phyloP scores from a whole-genome alignment of 2,329 filamentous ascomycete genomes.

The Aspergillus eucalypticola region DNA sequence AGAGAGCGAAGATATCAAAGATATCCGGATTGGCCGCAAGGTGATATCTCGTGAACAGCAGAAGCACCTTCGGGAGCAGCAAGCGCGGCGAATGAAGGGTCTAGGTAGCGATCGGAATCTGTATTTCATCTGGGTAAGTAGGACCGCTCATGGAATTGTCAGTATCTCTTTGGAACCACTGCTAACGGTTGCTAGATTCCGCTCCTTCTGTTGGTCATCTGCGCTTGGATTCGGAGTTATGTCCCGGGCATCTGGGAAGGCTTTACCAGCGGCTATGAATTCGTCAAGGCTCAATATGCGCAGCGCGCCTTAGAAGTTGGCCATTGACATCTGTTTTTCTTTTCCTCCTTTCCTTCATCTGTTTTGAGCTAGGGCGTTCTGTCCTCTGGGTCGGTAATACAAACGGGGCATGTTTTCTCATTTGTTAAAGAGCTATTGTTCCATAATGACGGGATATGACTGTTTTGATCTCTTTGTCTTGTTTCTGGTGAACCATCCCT shows the following conservation, averaged over 20 bases:
- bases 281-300: slow-evolving; percentile 39
- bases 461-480: slow-evolving; percentile 4
- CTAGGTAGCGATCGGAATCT: slow-evolving; percentile 53
- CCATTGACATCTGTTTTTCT: slow-evolving; percentile 25
- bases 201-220: slow-evolving; percentile 48
- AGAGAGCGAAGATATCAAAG: slow-evolving; percentile 40
- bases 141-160: not conserved
- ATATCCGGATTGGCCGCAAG: slow-evolving; percentile 46
- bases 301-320: slow-evolving; percentile 36
- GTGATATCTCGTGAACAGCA: slow-evolving; percentile 49
- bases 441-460: slow-evolving; percentile 39
- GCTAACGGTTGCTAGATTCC: slow-evolving; percentile 44
- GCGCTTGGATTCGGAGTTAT: slow-evolving; percentile 48
- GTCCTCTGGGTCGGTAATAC: slow-evolving; percentile 19
- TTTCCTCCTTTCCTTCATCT: slow-evolving; percentile 17
- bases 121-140: slow-evolving; percentile 57
- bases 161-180: slow-evolving; percentile 3
- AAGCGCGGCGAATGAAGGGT: slow-evolving; percentile 51
- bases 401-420: slow-evolving; percentile 19
- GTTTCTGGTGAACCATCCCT: slow-evolving; percentile 9
- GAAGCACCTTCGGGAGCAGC: slow-evolving; percentile 49
- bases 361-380: slow-evolving; percentile 30
- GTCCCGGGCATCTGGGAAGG: slow-evolving; percentile 45
- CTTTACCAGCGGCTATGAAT: slow-evolving; percentile 40
- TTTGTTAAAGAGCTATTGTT: slow-evolving; percentile 20